Base-by-base conservation (phyloP, 371 early-diverging fungal genomes). In the Dinochytrium kinnereticum region DNA sequence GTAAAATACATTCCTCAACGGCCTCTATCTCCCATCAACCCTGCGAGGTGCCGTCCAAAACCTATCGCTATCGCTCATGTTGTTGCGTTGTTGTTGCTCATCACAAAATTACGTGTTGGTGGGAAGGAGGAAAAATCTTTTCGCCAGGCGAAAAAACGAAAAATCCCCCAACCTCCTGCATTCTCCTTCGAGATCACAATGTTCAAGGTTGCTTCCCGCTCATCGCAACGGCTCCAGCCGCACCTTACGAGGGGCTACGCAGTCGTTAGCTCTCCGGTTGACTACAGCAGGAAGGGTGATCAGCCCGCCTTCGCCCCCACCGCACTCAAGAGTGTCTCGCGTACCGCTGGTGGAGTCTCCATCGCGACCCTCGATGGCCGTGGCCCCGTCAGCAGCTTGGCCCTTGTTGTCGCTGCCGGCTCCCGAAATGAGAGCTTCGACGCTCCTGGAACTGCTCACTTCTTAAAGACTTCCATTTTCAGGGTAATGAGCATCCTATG, bases 361-460 rank as follows among this genome's bases (percentile, higher is more conserved):
- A 64, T 86, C 55, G 87, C 87, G 38, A 80, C 84, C 30, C 71
- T 77, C 65, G 87, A 86, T 73, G 57, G 75, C 34, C 57, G 70
- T 17, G 84, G 85, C 0, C 92, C 93, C 44, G 88, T 91, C 59
- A 91, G 94, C 55, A 90, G 93, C 57, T 81, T 98, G 59, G 91
- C 96, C 28, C 82, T 97, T 34, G 93, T 96, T 72, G 86, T 96
- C 74, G 92, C 92, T 72, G 95, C 94, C 65, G 98, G 98, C 61
- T 83, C 94, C 59, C 91, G 97, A 68, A 88, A 87, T 83, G 96
- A 98, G 86, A 82, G 86, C 55, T 81, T 80, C 65, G 89, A 89
- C 73, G 86, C 88, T 64, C 78, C 85, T 0, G 97, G 97, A 71
- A 92, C 89, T 31, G 92, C 97, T 49, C 96, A 96, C 85, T 92